Percentiles rank a stretch among this genome's conserved stretches.
phyloP scores from a whole-genome alignment of 345 rosid genomes.

The Balakata baccata region DNA sequence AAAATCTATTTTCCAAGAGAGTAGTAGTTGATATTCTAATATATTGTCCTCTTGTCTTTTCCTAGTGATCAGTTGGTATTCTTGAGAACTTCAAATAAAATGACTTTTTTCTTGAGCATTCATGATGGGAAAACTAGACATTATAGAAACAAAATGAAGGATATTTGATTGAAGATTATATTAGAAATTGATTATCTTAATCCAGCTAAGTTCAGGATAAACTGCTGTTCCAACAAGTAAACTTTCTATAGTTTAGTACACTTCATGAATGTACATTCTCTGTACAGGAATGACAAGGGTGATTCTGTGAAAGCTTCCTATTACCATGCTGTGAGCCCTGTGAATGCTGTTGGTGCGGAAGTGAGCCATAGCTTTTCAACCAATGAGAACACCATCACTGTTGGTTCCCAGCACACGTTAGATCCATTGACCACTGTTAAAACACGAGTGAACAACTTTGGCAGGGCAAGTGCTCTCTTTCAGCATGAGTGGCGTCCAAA shows the following conservation, averaged over 20 bases:
- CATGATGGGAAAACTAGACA: neutral
- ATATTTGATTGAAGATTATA: neutral
- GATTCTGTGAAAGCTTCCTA: conserved; percentile 65
- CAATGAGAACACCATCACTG: conserved; percentile 65
- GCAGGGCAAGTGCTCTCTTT: conserved; percentile 66
- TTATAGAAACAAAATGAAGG: neutral
- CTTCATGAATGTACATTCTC: neutral
- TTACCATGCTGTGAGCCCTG: conserved; percentile 64
- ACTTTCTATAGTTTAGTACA: neutral
- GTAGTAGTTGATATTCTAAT: neutral
- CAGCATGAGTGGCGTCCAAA: conserved; percentile 94
- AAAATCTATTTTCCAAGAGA: neutral
- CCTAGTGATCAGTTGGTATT: neutral
- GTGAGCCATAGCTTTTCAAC: conserved; percentile 67
- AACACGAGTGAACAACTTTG: conserved; percentile 69
- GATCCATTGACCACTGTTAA: conserved; percentile 78
- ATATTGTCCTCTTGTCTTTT: neutral
- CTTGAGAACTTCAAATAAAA: neutral
- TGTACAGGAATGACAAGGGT: conserved; percentile 73
- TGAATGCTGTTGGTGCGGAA: conserved; percentile 81
- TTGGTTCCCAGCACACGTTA: conserved; percentile 66
- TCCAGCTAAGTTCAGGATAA: neutral
- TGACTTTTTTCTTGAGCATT: neutral
- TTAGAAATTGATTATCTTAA: neutral
- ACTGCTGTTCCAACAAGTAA: neutral